Conservation (phyloP, 2,329 filamentous ascomycete genomes). For the Bipolaris bicolor region DNA sequence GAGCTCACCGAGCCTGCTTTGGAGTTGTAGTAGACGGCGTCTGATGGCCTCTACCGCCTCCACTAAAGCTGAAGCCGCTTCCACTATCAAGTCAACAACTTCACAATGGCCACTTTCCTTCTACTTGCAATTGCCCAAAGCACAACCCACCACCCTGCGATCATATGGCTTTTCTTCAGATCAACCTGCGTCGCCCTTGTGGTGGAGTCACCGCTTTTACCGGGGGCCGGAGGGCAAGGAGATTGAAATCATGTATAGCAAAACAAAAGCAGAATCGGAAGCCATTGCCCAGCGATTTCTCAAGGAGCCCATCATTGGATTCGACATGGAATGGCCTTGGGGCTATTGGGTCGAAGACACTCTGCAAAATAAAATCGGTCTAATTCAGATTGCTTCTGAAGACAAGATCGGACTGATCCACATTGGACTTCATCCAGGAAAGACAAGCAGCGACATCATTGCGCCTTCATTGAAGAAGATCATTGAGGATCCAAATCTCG, state of each 20-base stretch:
- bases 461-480: constrained; percentile 72
- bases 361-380: constrained; percentile 72
- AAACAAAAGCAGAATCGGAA: constrained; percentile 70
- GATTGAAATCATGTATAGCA: constrained; percentile 80
- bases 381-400: constrained; percentile 82
- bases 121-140: constrained; percentile 20
- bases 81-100: constrained; percentile 1
- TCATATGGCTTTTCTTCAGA: constrained; percentile 13
- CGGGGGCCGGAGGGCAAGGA: constrained; percentile 60
- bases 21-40: neutral
- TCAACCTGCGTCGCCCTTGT: constrained; percentile 39
- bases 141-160: constrained; percentile 13
- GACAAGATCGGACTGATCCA: constrained; percentile 83
- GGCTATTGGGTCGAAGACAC: constrained; percentile 55
- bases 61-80: neutral
- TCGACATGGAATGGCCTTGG: constrained; percentile 84
- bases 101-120: constrained; percentile 31
- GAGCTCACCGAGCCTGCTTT: neutral
- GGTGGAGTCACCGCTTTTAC: constrained; percentile 74
- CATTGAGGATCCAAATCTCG: constrained; percentile 71
- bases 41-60: constrained; percentile 4
- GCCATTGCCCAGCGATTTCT: constrained; percentile 69
- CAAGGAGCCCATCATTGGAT: constrained; percentile 74
- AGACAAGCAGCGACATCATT: constrained; percentile 62
- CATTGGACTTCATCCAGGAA: constrained; percentile 63